Evolutionary conservation across 1,284 basidiomycete species (phyloP), one percentile per base, ranked within the genome.

Genomic region (Xerocomus nothofagi): DNA sequence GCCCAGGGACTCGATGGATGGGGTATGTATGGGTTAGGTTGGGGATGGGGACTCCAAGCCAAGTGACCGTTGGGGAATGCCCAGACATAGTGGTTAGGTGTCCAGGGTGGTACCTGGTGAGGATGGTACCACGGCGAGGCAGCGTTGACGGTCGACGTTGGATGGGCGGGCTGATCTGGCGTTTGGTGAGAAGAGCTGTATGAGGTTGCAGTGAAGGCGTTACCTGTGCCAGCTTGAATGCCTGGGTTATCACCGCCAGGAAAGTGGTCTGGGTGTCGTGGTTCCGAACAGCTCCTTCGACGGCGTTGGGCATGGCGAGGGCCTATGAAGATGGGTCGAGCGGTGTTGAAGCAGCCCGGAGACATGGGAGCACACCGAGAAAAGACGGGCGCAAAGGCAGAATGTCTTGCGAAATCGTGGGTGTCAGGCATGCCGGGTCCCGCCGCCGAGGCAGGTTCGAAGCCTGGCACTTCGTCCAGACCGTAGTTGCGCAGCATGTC

Each of bases 31-130:
- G 58, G 65, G 17, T 51, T 59, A 4, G 53, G 55, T 10, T 59
- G 58, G 2, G 67, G 63, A 38, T 70, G 57, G 3, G 69, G 68
- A 4, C 55, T 58, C 71, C 71, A 71, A 15, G 63, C 55, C 27
- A 69, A 32, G 20, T 55, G 46, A 0, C 63, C 63, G 0, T 46
- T 27, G 3, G 63, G 65, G 24, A 50, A 68, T 4, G 17, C 31
- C 63, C 63, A 66, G 37, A 61, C 40, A 9, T 47, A 53, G 26
- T 61, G 49, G 26, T 68, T 14, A 4, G 63, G 63, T 8, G 24
- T 27, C 50, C 57, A 54, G 0, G 54, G 17, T 11, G 65, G 57
- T 2, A 65, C 10, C 2, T 23, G 41, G 2, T 41, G 36, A 6
- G 23, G 21, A 3, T 11, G 23, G 24, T 43, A 26, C 56, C 51